Evolutionary conservation across 1,284 basidiomycete species (phyloP).

Genomic region (Cutaneotrichosporon cavernicola): DNA sequence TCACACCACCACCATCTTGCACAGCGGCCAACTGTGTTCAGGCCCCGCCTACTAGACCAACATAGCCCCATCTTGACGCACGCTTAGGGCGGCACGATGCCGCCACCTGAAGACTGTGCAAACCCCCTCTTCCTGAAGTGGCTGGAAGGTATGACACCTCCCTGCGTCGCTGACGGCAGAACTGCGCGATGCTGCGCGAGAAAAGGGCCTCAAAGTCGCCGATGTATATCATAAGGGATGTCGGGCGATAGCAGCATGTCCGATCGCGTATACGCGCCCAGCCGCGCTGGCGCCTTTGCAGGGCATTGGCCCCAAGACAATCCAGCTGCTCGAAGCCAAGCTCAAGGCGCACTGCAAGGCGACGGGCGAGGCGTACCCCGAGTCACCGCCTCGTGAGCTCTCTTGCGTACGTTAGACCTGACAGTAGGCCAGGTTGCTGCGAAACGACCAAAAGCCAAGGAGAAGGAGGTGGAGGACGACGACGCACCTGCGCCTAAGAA

Average conservation of each 20-base stretch:
- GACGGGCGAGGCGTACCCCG: conserved; percentile 30
- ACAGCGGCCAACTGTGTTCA: neutral
- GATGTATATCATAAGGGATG: conserved; percentile 46
- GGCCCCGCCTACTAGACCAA: neutral
- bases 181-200: conserved; percentile 43
- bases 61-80: neutral
- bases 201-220: conserved; percentile 40
- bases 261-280: conserved; percentile 41
- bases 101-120: conserved; percentile 32
- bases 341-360: conserved; percentile 40
- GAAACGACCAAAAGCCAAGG: neutral
- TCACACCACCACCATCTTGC: neutral
- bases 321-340: conserved; percentile 40
- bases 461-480: neutral
- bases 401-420: neutral
- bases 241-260: conserved; percentile 44
- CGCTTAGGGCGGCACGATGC: neutral
- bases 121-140: conserved; percentile 51
- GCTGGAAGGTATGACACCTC: conserved; percentile 40
- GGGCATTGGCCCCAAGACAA: conserved; percentile 48
- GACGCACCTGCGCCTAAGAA: conserved; percentile 7
- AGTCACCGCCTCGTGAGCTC: neutral
- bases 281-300: conserved; percentile 41
- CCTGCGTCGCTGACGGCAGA: conserved; percentile 27
- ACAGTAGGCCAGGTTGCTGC: neutral